Conservation (phyloP, 1,284 basidiomycete species). For the Quambalaria eucalypti region DNA sequence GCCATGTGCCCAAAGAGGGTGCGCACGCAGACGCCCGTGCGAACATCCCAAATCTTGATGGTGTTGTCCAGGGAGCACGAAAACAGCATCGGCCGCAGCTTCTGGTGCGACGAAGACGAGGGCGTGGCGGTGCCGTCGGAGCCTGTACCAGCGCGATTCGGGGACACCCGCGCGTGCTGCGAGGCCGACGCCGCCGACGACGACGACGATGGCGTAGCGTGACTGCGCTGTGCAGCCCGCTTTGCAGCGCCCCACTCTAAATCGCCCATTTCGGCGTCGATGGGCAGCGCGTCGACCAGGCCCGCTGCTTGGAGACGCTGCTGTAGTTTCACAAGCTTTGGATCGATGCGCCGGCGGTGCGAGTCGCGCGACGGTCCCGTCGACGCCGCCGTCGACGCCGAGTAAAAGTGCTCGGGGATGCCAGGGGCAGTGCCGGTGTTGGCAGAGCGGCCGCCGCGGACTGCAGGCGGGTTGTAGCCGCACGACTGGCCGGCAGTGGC, state of each 20-base stretch:
- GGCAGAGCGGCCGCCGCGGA: conserved; percentile 11
- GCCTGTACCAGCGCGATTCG: neutral
- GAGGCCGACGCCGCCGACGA: neutral
- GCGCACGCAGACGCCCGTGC: conserved; percentile 65
- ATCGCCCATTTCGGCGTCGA: conserved; percentile 39
- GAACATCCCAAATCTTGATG: conserved; percentile 91
- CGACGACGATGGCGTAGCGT: neutral
- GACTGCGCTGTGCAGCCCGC: neutral
- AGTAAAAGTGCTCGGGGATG: conserved; percentile 8
- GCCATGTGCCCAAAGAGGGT: conserved; percentile 89
- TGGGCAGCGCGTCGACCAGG: conserved; percentile 30
- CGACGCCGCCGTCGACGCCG: conserved; percentile 4
- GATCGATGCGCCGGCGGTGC: conserved; percentile 19
- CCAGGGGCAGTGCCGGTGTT: conserved; percentile 8
- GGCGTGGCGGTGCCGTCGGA: neutral
- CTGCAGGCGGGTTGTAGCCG: conserved; percentile 13
- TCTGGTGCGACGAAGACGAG: neutral
- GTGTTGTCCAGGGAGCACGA: conserved; percentile 92
- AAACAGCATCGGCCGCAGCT: conserved; percentile 59
- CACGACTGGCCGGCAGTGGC: neutral
- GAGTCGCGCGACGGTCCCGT: neutral
- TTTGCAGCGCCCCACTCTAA: conserved; percentile 18
- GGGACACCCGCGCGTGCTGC: neutral
- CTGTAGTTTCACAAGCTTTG: conserved; percentile 25
- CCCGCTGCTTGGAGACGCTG: conserved; percentile 33